Base-by-base conservation (phyloP, 2,329 filamentous ascomycete species). In the Hypoxylon sp. region DNA sequence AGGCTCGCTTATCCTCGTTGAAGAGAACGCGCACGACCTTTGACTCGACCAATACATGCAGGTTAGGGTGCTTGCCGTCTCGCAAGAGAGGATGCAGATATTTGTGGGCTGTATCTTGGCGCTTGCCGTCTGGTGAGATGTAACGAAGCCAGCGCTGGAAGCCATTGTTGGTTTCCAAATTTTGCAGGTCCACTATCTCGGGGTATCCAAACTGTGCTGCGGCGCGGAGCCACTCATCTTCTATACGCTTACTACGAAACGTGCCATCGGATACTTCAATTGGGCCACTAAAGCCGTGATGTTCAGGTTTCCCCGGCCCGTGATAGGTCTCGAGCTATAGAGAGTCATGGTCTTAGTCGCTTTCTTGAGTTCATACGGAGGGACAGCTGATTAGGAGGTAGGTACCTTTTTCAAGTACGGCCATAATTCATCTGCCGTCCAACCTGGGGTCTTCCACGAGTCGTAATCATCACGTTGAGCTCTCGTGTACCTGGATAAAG, bases 351-450 rank as follows among this genome's bases (percentile, higher is more conserved):
- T 7, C 20, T 69, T 48, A 69, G 49, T 42, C 7, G 4, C 6
- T 11, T 20, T 64, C 22, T 8, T 22, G 3, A 10, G 14, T 35
- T 25, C 22, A 46, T 6, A 13, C n/a, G n/a, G 14, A 14, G 53
- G 25, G 20, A n/a, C 42, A 30, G 5, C 11, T 17, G 48, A 25
- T 37, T 57, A n/a, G n/a, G n/a, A n/a, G n/a, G n/a, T n/a, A n/a
- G n/a, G n/a, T n/a, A 77, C 77, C 79, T 88, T 89, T 46, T 84
- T 87, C 66, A 87, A 75, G 65, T 85, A 84, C 0, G 86, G 85
- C 11, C 85, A 71, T 76, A 89, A 17, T 22, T 77, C 76, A 20
- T 78, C 75, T 3, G 75, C 64, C 7, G 70, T 70, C 78, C 78
- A 75, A 31, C 77, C 74, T 10, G 75, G 61, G n/a, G 69, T 78